Evolutionary conservation across 352 stramenopile species (phyloP), one percentile per base, ranked within the genome.

Genomic region (Globisporangium splendens): DNA sequence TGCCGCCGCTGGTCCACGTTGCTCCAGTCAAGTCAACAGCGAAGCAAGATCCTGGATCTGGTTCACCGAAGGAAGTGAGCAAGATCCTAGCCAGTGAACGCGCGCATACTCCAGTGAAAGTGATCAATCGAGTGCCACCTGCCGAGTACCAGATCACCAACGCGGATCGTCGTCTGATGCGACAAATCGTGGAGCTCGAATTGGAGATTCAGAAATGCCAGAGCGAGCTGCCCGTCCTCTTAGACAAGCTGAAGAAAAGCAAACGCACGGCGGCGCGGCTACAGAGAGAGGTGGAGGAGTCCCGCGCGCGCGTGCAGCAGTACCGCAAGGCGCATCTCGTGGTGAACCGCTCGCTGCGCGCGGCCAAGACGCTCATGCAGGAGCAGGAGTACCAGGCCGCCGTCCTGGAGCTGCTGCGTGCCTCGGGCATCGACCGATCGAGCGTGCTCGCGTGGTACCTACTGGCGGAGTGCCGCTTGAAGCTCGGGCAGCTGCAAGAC

Each of bases 351-450:
- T 66, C 77, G 12, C 68, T 85, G 63, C 68, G 70, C 21, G 61
- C 59, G 0, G 68, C 69, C 8, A 66, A 63, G 18, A 50, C 65
- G 54, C 68, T 75, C 51, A 81, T 88, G 57, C 46, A 63, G 13
- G 71, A 82, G 61, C 63, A 77, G 35, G 77, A 88, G 61, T 86
- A 79, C 57, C 78, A 84, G 62, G 73, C 75, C 20, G 75, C 77
- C 22, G 84, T 88, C 22, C 48, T 88, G 22, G 77, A 88, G 66
- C 65, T 88, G 18, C 63, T 75, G 42, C 73, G 75, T 10, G 77
- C 75, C 17, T 57, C 59, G 0, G 65, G 56, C 13, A 78, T 88
- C 33, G 77, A 88, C 59, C 67, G 69, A 2, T 76, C 73, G 35
- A 86, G 83, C 31, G 64, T 71, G 20, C 72, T 63, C 7, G 44